These are phyloP conservation scores for Prunus padus DNA, from an alignment of 306 rosid species.

Conservation along the genomic window DNA sequence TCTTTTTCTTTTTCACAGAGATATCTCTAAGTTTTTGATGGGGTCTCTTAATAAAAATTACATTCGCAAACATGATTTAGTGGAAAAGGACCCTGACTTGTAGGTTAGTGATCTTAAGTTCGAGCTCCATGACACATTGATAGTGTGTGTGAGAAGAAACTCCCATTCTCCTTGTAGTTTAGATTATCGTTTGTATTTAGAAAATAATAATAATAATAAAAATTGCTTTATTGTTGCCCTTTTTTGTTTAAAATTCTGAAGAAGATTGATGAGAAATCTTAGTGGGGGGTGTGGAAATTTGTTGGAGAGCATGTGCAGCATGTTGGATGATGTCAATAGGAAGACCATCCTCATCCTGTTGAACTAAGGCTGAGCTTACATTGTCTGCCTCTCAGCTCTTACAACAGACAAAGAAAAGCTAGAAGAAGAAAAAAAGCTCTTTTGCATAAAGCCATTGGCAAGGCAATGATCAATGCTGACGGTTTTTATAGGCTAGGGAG, in stretches of 20 bases:
- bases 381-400: conserved; percentile 36
- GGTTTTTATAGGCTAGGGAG: conserved; percentile 43
- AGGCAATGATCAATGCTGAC: conserved; percentile 47
- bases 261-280: background rate
- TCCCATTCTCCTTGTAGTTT: no score
- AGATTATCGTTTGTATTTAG: no score
- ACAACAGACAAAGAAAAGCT: conserved; percentile 16
- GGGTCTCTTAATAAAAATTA: no score
- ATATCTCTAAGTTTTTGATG: no score
- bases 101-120: accelerated
- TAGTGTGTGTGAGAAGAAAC: no score
- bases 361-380: conserved; percentile 52
- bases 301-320: conserved; percentile 67
- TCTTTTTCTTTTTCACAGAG: no score
- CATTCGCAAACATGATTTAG: no score
- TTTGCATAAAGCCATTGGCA: conserved; percentile 39
- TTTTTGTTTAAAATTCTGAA: background rate
- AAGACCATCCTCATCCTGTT: conserved; percentile 48
- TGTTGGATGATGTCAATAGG: conserved; percentile 56
- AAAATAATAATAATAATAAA: background rate
- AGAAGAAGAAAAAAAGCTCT: conserved; percentile 6
- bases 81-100: accelerated
- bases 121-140: accelerated
- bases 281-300: conserved; percentile 29
- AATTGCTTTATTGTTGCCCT: no score